Evolutionary conservation across 78 protist species (phyloP), one percentile per base, ranked within the genome.

Genomic region (Dictyostelium firmibasis): DNA sequence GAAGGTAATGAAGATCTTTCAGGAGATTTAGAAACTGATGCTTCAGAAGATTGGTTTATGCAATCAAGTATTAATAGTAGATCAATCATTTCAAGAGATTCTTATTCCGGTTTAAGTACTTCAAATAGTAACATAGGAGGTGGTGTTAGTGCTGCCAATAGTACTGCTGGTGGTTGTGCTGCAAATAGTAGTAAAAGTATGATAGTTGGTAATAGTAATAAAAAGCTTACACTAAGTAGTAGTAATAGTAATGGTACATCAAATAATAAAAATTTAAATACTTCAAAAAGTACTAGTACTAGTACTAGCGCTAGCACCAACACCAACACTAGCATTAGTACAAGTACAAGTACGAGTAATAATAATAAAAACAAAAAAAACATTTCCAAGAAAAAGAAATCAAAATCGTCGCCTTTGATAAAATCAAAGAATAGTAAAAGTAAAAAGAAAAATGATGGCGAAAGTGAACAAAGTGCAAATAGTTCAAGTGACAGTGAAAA

Each of bases 1-100:
- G 86, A 35, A 0, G 86, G 41, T 7, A 38, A 77, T 31, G 93
- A 88, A 33, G 93, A 88, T 67, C 35, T 88, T 5, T 57, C 79
- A 25, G 93, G 93, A 64, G 86, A 88, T 29, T 44, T 88, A 20
- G 93, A 50, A 44, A 88, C 93, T 20, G 93, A 88, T 88, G 93
- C 93, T 8, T 25, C 53, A 25, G 93, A 88, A 31, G 93, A 88
- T 79, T 88, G 93, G 93, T 79, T 88, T 25, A 57, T 57, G 47
- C 93, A 88, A 79, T 79, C 86, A 14, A 75, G 60, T 53, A 82
- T 82, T 5, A 41, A 70, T 44, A 47, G 84, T 50, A 60, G 83
- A 47, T 84, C 96, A 31, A 41, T 86, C 14, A 16, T 64, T 23
- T 88, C 93, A 33, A 25, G 27, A 25, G 88, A 70, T 16, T 31